Evolutionary conservation across 345 rosid genomes (phyloP), one percentile per base, ranked within the genome.

Genomic region (Populus tremula): DNA sequence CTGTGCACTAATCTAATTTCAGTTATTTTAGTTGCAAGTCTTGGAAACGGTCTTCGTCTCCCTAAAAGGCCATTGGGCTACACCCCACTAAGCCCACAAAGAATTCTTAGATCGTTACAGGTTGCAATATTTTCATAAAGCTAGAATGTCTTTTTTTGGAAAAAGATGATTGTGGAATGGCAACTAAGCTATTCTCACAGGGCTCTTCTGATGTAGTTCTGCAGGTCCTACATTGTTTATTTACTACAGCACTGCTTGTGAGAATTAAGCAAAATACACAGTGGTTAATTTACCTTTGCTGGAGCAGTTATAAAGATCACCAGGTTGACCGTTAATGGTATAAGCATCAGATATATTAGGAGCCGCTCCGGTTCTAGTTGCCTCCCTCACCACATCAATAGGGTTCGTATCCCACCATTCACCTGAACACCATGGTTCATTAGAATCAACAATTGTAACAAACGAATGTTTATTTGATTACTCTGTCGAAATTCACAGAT

Each of bases 381-480:
- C 89, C 72, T 88, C 83, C 41, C 89, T 89, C 31, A 89, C 82
- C 36, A 95, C 97, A 77, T 95, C 98, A 2, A 89, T 76, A 7
- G 99, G 99, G 79, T 95, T 87, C 8, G 86, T 89, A 75, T 92
- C 86, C 99, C 99, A 95, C 99, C 99, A 95, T 88, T 95, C 97
- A 23, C 98, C 99, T 95, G 35, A 79, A 59, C 66, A 74, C 3
- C 33, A 18, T 25, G 54, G 62, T 1, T 45, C 41, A 35, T 20
- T 31, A 71, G 45, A n/a, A 49, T 61, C 67, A 41, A 69, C 77
- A n/a, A 23, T 59, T 59, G 14, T 10, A 59, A 23, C 16, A 4
- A 5, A 3, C 64, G 25, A 59, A 4, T 25, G 8, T 59, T 23
- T 12, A 4, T 16, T 14, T 47, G 2, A 47, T 47, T 47, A 47